These are phyloP conservation scores for Phytophthora multivora DNA, from an alignment of 352 stramenopile species.

Conservation along the genomic window DNA sequence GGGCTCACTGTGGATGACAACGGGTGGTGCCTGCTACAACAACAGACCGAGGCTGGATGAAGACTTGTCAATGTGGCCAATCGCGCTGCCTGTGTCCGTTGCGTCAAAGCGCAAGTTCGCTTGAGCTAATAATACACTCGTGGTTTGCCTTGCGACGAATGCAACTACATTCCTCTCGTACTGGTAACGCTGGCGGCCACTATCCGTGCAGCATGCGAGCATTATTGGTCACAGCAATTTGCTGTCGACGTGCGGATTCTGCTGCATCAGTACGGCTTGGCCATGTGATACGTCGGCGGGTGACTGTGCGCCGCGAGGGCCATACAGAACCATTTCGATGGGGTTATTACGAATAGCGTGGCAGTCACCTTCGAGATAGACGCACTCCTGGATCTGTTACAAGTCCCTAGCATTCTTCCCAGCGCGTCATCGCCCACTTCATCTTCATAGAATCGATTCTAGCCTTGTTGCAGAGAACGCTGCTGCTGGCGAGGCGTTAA, in stretches of 20 bases:
- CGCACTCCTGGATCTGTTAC: neutral
- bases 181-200: neutral
- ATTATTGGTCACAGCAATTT: too few species aligned
- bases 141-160: neutral
- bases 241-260: too few species aligned
- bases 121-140: constrained; percentile 1
- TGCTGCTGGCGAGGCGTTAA: neutral
- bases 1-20: too few species aligned
- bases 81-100: constrained; percentile 1
- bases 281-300: too few species aligned
- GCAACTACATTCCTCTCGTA: neutral
- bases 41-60: too few species aligned
- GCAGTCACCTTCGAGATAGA: too few species aligned
- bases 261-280: too few species aligned
- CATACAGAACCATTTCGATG: too few species aligned
- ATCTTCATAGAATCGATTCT: neutral
- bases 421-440: neutral
- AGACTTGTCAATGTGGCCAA: neutral
- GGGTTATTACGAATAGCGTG: too few species aligned
- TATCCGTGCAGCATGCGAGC: too few species aligned
- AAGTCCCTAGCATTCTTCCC: neutral
- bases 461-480: neutral
- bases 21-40: too few species aligned
- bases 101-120: neutral
- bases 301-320: too few species aligned